Evolutionary conservation across 2,329 filamentous ascomycete species (phyloP), one percentile per base, ranked within the genome.

Genomic region (Clonostachys rhizophaga): DNA sequence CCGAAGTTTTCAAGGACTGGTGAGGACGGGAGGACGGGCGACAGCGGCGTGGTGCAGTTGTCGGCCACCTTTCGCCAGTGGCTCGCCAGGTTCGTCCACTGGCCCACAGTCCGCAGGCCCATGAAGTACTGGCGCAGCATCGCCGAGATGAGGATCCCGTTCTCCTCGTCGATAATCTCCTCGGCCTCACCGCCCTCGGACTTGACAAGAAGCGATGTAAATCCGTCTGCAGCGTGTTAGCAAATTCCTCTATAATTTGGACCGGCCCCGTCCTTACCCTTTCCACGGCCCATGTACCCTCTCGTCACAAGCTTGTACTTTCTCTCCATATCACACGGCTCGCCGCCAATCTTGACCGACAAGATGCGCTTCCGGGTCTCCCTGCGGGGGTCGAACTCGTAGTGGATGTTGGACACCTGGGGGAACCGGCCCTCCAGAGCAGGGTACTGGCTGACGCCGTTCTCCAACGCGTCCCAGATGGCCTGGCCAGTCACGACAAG

Each of bases 71-170:
- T 63, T 20, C 70, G 67, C 84, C 89, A 95, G 60, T 89, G 84
- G 2, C 76, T 71, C 13, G 84, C 79, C 71, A 87, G 87, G 49
- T 83, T 76, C 50, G 80, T 83, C 91, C 91, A 96, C 57, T 82
- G 81, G 16, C 89, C 88, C 24, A 95, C 69, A 1, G 91, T 86
- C 47, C 89, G 88, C 40, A 95, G 74, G 7, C 84, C 87, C 78
- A 95, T 86, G 66, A 96, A 96, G 66, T 95, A 96, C 62, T 96
- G 91, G 12, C 91, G 82, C 17, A 96, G 75, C 63, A 96, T 84
- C 59, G 87, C 89, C 43, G 87, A 91, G 56, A 96, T 89, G 47
- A 96, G 75, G 14, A 95, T 84, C 5, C 91, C 91, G 55, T 88
- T 91, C 61, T 96, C 91, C 58, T 95, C 90, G 33, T 83, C 84